These are phyloP conservation scores for Penicillium oxalicum DNA, from an alignment of 2,329 filamentous ascomycete genomes.

Conservation along the genomic window DNA sequence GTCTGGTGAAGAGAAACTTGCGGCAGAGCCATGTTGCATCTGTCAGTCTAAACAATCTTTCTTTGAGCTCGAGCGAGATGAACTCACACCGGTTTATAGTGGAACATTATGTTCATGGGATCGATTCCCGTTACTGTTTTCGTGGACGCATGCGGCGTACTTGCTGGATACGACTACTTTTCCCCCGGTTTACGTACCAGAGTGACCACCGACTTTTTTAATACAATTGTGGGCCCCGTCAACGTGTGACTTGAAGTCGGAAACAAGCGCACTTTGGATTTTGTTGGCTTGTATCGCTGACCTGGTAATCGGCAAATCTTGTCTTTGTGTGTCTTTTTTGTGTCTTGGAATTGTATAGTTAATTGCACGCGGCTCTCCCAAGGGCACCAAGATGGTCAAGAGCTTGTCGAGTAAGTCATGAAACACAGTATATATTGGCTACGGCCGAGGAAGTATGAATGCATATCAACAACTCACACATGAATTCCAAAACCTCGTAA, in stretches of 20 bases:
- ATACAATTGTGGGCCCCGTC: not conserved
- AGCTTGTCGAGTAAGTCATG: too few relatives aligned
- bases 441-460: too few relatives aligned
- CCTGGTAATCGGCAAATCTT: too few relatives aligned
- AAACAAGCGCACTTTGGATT: not conserved
- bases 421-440: too few relatives aligned
- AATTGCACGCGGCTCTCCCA: too few relatives aligned
- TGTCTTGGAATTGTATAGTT: too few relatives aligned
- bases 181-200: constrained; percentile 5
- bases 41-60: not conserved
- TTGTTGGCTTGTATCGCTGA: not conserved
- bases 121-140: constrained; percentile 34
- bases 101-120: constrained; percentile 33
- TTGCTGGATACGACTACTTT: constrained; percentile 36
- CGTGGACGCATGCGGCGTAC: constrained; percentile 28
- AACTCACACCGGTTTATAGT: constrained; percentile 5
- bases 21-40: not conserved
- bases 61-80: not conserved
- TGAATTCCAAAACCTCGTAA: too few relatives aligned
- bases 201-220: constrained; percentile 9
- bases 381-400: too few relatives aligned
- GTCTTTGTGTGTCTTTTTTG: too few relatives aligned
- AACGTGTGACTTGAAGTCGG: not conserved
- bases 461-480: too few relatives aligned
- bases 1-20: not conserved